phyloP scores from a whole-genome alignment of 768 basidiomycete genomes.

The Suillus plorans region DNA sequence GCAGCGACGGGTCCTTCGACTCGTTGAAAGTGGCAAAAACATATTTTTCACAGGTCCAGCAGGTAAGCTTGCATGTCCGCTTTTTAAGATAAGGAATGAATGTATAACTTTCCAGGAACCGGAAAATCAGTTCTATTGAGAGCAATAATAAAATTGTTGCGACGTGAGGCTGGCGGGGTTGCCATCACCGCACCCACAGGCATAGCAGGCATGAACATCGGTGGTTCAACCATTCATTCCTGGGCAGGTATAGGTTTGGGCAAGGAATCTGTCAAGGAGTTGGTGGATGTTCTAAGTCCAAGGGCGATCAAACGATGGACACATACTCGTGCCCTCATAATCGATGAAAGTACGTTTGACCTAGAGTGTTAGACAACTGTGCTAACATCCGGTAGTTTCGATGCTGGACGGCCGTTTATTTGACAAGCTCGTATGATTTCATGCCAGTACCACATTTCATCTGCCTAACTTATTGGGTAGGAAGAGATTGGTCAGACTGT shows the following conservation, averaged over 20 bases:
- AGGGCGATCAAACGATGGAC: conserved; percentile 46
- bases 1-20: conserved; percentile 39
- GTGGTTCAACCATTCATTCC: conserved; percentile 66
- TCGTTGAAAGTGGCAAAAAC: conserved; percentile 53
- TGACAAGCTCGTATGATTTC: conserved; percentile 60
- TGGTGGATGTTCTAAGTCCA: conserved; percentile 37
- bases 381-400: conserved; percentile 48
- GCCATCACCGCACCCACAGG: conserved; percentile 69
- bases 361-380: background rate
- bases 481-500: conserved; percentile 42
- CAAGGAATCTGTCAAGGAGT: conserved; percentile 41
- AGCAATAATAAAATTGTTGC: conserved; percentile 51
- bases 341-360: conserved; percentile 67
- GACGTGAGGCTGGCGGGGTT: conserved; percentile 33
- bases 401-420: conserved; percentile 74
- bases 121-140: conserved; percentile 72
- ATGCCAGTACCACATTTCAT: conserved; percentile 28
- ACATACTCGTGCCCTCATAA: conserved; percentile 52
- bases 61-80: conserved; percentile 37
- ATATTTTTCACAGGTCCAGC: conserved; percentile 80
- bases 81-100: background rate
- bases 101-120: conserved; percentile 40
- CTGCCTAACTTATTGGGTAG: conserved; percentile 15
- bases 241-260: conserved; percentile 67
- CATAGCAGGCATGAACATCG: conserved; percentile 69